Evolutionary conservation across 163 green algal genomes (phyloP).

Genomic region (Chlorella variabilis): DNA sequence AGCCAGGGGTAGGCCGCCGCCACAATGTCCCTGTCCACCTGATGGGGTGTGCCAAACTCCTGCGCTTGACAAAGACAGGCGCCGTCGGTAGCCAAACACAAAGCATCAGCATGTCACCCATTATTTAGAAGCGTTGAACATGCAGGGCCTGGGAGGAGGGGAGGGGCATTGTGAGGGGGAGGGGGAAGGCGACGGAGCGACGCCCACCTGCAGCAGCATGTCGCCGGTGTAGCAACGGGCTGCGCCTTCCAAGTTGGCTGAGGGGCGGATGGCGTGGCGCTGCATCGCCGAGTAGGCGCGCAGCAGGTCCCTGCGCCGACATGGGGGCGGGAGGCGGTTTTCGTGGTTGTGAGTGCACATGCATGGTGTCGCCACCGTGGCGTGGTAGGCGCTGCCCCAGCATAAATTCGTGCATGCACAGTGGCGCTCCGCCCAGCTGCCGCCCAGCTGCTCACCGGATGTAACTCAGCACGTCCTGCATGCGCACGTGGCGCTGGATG

Average conservation of each 20-base stretch:
- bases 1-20: constrained; percentile 60
- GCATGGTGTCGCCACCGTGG: background rate
- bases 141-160: no score
- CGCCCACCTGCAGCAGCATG: constrained; percentile 48
- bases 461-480: constrained; percentile 59
- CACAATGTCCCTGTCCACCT: constrained; percentile 40
- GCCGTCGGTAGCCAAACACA: no score
- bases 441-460: constrained; percentile 44
- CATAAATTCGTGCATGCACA: no score
- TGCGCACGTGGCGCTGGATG: constrained; percentile 48
- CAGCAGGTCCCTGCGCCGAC: constrained; percentile 57
- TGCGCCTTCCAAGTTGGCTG: constrained; percentile 17
- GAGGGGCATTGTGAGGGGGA: no score
- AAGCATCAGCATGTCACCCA: no score
- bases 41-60: constrained; percentile 56
- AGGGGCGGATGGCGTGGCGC: constrained; percentile 26
- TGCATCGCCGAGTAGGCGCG: constrained; percentile 52
- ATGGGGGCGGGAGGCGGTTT: background rate
- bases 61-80: no score
- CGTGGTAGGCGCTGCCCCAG: no score
- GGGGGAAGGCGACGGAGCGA: no score
- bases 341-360: background rate
- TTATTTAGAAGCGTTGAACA: no score
- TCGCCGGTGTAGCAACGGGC: constrained; percentile 53
- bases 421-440: no score